These are phyloP conservation scores for Epithemia pelagica DNA, from an alignment of 108 stramenopile genomes.

Conservation along the genomic window DNA sequence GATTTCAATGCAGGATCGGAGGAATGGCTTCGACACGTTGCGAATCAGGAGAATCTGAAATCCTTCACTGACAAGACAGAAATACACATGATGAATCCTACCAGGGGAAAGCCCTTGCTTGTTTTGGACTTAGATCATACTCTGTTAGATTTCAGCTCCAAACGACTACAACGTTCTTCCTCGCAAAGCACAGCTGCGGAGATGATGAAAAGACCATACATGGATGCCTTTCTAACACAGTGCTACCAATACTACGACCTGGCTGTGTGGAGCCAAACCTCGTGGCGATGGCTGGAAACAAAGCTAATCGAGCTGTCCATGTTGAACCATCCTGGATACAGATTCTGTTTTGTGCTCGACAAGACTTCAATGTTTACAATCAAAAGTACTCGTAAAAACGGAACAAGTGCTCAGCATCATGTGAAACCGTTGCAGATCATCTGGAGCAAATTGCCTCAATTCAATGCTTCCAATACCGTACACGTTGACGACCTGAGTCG, in stretches of 20 bases:
- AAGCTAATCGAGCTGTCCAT: slow-evolving; percentile 93
- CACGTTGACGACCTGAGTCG: slow-evolving; percentile 91
- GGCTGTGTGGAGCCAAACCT: slow-evolving; percentile 93
- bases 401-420: slow-evolving; percentile 57
- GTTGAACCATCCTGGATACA: slow-evolving; percentile 76
- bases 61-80: slow-evolving; percentile 80
- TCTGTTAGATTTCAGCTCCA: slow-evolving; percentile 81
- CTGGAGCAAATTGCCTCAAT: slow-evolving; percentile 88
- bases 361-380: slow-evolving; percentile 94
- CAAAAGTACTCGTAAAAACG: slow-evolving; percentile 52
- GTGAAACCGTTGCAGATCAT: slow-evolving; percentile 97
- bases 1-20: slow-evolving; percentile 77
- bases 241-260: slow-evolving; percentile 89
- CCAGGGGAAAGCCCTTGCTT: slow-evolving; percentile 82
- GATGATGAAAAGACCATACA: slow-evolving; percentile 60
- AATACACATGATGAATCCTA: slow-evolving; percentile 83
- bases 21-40: slow-evolving; percentile 74
- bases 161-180: slow-evolving; percentile 38
- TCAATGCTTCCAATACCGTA: slow-evolving; percentile 80
- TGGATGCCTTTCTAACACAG: slow-evolving; percentile 74
- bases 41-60: slow-evolving; percentile 78
- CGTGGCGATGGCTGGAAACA: slow-evolving; percentile 94
- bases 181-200: slow-evolving; percentile 16
- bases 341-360: slow-evolving; percentile 90
- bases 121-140: slow-evolving; percentile 96